These are phyloP conservation scores for Anthracocystis setariae DNA, from an alignment of 1,284 basidiomycete genomes.

Conservation along the genomic window DNA sequence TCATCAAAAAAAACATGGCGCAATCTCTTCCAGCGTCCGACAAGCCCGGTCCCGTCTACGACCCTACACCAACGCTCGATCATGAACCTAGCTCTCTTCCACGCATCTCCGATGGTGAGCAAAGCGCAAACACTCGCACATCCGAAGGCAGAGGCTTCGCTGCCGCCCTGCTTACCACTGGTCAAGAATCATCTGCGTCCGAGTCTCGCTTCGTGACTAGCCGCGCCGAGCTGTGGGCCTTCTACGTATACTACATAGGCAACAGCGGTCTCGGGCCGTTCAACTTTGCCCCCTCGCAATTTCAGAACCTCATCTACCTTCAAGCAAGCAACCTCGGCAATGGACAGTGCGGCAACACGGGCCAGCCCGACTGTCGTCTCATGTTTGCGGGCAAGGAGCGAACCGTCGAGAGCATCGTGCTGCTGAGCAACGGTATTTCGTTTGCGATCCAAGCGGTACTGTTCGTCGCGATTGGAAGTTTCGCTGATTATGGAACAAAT, in stretches of 20 bases:
- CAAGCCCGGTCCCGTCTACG: background rate
- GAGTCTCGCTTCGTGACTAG: slow-evolving; percentile 21
- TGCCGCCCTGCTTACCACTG: slow-evolving; percentile 16
- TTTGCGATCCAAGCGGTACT: slow-evolving; percentile 69
- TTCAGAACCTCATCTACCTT: slow-evolving; percentile 76
- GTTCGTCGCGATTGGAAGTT: slow-evolving; percentile 82
- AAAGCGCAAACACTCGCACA: slow-evolving; percentile 3
- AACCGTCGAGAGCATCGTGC: slow-evolving; percentile 53
- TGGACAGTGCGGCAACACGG: slow-evolving; percentile 34
- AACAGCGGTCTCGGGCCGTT: slow-evolving; percentile 75
- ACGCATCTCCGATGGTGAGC: slow-evolving; percentile 7
- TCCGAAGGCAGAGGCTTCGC: slow-evolving; percentile 7
- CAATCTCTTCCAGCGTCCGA: slow-evolving; percentile 1
- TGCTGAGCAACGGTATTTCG: slow-evolving; percentile 50
- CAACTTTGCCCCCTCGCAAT: slow-evolving; percentile 80
- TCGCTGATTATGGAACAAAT: slow-evolving; percentile 60
- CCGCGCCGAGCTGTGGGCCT: slow-evolving; percentile 73
- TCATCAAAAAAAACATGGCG: background rate
- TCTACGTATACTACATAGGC: slow-evolving; percentile 79
- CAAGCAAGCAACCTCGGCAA: slow-evolving; percentile 72
- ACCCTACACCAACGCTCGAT: background rate
- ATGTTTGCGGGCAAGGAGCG: slow-evolving; percentile 69
- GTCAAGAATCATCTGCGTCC: slow-evolving; percentile 11
- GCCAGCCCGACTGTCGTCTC: slow-evolving; percentile 67
- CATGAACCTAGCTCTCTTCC: slow-evolving; percentile 13